Evolutionary conservation across 495 filamentous ascomycete genomes (phyloP).

Genomic region (Penicillium tannophilum): DNA sequence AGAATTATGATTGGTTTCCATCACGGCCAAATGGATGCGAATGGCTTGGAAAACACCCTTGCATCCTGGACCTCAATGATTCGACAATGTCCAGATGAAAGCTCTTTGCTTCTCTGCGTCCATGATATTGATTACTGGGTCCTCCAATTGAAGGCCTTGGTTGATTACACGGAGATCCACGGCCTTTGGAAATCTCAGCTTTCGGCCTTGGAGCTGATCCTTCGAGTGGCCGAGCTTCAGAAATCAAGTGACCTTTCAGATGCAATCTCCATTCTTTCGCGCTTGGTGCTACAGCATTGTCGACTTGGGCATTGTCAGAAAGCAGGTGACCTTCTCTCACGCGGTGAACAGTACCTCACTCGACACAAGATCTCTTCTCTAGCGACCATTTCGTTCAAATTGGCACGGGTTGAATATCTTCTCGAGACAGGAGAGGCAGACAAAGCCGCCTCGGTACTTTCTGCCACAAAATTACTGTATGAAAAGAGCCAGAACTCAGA

Average conservation of each 20-base stretch:
- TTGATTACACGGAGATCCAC: constrained; percentile 77
- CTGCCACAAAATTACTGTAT: constrained; percentile 36
- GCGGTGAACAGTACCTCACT: constrained; percentile 54
- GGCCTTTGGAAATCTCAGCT: constrained; percentile 61
- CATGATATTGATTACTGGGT: constrained; percentile 63
- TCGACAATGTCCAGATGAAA: constrained; percentile 45
- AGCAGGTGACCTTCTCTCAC: constrained; percentile 64
- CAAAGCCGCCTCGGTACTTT: constrained; percentile 47
- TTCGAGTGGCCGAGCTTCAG: constrained; percentile 59
- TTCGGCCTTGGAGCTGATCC: constrained; percentile 42
- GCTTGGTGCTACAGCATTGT: constrained; percentile 71
- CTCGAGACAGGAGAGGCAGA: constrained; percentile 65
- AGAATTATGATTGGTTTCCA: constrained; percentile 57
- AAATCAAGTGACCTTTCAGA: constrained; percentile 53
- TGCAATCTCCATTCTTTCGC: constrained; percentile 58
- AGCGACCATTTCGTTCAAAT: constrained; percentile 58
- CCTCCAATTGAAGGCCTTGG: constrained; percentile 65
- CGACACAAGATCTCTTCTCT: constrained; percentile 39
- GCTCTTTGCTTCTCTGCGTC: constrained; percentile 56
- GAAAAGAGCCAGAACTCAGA: constrained; percentile 37
- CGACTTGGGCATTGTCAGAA: constrained; percentile 76
- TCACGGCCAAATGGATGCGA: constrained; percentile 46
- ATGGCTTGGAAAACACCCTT: constrained; percentile 48
- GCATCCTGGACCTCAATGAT: constrained; percentile 42
- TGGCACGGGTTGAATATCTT: constrained; percentile 75